Base-by-base conservation (phyloP, 2,329 filamentous ascomycete species). In the Venturia pyrina region DNA sequence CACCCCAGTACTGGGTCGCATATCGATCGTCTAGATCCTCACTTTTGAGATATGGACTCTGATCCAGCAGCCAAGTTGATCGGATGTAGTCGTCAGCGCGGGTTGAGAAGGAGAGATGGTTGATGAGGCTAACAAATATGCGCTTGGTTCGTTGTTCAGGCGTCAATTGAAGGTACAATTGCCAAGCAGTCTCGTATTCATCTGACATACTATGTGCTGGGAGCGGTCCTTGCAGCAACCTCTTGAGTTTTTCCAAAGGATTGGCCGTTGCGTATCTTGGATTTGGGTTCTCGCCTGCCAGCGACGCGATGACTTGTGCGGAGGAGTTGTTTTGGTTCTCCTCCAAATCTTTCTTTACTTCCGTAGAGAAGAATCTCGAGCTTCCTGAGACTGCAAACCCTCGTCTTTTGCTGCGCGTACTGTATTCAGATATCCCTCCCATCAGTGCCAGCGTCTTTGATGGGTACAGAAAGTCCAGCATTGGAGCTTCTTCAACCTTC, bases 381-480 rank as follows among this genome's bases (percentile, higher is more conserved):
- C 73, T 37, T 5, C 17, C 28, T 34, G 32, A 34, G 2, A 5
- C 3, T 67, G 70, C 43, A 69, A 71, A 43, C 63, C 69, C 64
- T 69, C 69, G 64, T 69, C 70, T 61, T 67, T 68, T 60, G 65
- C 69, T 34, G 67, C 50, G 66, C 34, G 41, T 71, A 2, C 68
- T 67, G 60, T 69, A 69, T 10, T 65, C 64, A 5, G 74, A 72
- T 17, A 75, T 68, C 6, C 66, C 66, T 48, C 70, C 70, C 64
- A 80, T 70, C 66, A 77, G 74, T 2, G 77, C 76, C 65, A 80
- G 70, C 1, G 79, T 77, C 64, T 77, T 77, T 28, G 76, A 74
- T 21, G 80, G 80, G 66, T 81, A 82, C 8, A 82, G 71, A 65
- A 82, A 82, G 64, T 81, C 80, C 62, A 82, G 75, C 44, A 80